Evolutionary conservation across 2,329 filamentous ascomycete species (phyloP), one percentile per base, ranked within the genome.

Genomic region (Aspergillus intermedius): DNA sequence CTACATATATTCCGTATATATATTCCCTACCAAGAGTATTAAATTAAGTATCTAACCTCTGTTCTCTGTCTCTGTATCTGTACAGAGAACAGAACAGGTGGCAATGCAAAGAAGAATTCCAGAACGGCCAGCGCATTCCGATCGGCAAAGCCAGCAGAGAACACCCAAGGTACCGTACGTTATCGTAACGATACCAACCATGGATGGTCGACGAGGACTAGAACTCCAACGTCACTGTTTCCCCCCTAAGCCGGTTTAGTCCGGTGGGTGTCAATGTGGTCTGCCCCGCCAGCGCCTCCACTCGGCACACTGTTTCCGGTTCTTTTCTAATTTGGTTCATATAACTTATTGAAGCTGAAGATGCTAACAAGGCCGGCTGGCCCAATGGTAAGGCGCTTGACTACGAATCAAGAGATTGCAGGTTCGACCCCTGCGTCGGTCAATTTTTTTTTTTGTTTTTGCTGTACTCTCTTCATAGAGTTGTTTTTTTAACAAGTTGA

Each of bases 341-440:
- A 17, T 4, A 1, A 10, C 34, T 17, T 5, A 34, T 15, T 17
- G 0, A 0, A 17, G 0, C 1, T 0, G 0, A 0, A 1, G 1
- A 2, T 7, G 22, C 28, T 34, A 60, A 48, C 41, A 49, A 48
- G 40, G 44, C 44, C 42, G 41, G 49, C 53, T 53, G 53, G 70
- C 70, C 69, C 69, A 73, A 73, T 73, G 71, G 72, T 66, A 74
- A 74, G 70, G 72, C 71, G 72, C 69, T 73, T 74, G 72, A 74
- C 72, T 74, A 73, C 72, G 72, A 71, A 74, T 74, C 71, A 73
- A 72, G 68, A 74, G 71, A 73, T 73, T 74, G 69, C 66, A 71
- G 71, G 71, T 74, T 73, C 70, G 70, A 74, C 44, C 57, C 64
- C 64, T 66, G 63, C 64, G 64, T 67, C 61, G 64, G 63, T 67